Evolutionary conservation across 73 alveolate species (phyloP).

Genomic region (Diophrys appendiculata): DNA sequence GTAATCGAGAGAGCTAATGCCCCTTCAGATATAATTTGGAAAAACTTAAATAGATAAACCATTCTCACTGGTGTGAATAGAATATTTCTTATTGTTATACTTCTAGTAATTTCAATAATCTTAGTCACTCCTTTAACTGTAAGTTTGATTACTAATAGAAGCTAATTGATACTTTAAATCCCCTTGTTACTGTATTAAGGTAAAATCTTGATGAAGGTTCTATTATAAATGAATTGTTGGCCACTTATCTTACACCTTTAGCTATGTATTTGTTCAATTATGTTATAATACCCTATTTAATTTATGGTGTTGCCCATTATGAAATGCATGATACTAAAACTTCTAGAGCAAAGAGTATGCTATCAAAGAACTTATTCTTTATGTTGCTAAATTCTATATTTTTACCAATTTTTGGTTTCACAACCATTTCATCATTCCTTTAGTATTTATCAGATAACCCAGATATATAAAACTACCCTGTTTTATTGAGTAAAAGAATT

Average conservation of each 20-base stretch:
- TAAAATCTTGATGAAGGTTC: background rate
- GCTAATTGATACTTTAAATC: constrained; percentile 69
- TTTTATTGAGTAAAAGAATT: constrained; percentile 68
- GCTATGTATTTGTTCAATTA: constrained; percentile 71
- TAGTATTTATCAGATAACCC: constrained; percentile 40
- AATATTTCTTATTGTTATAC: constrained; percentile 53
- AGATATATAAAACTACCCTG: constrained; percentile 61
- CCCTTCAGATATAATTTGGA: constrained; percentile 88
- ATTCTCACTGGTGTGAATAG: constrained; percentile 59
- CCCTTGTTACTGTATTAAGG: constrained; percentile 47
- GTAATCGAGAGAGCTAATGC: constrained; percentile 72
- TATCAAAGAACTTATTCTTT: constrained; percentile 72
- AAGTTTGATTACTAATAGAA: no score
- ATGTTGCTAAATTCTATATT: constrained; percentile 73
- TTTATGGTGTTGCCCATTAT: constrained; percentile 54
- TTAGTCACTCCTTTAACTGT: constrained; percentile 62
- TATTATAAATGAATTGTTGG: constrained; percentile 3
- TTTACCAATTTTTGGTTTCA: constrained; percentile 74
- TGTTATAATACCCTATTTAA: constrained; percentile 73
- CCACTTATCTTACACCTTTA: constrained; percentile 45
- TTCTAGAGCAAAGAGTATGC: constrained; percentile 67
- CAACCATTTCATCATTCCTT: constrained; percentile 59
- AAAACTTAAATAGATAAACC: no score
- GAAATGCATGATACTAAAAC: constrained; percentile 70
- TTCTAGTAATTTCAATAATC: constrained; percentile 62